phyloP scores from a whole-genome alignment of 2,329 filamentous ascomycete species.

The Arachnomyces sp. region DNA sequence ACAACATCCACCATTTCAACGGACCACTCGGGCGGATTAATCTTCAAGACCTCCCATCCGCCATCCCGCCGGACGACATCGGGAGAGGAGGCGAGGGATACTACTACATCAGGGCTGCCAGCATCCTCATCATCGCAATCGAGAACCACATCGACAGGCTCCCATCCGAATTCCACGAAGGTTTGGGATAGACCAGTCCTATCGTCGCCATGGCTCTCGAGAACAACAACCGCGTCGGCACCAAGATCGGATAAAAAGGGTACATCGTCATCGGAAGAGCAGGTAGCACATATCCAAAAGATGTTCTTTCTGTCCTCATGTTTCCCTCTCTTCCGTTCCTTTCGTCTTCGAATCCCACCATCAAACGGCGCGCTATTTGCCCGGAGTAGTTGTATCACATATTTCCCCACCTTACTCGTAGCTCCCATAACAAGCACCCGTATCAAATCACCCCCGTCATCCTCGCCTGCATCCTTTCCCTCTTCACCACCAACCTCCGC shows the following conservation, averaged over 20 bases:
- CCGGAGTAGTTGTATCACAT: slow-evolving; percentile 31
- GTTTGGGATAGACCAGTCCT: slow-evolving; percentile 24
- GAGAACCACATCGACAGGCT: slow-evolving; percentile 34
- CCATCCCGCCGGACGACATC: slow-evolving; percentile 24
- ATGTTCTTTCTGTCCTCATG: slow-evolving; percentile 4
- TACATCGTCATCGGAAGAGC: slow-evolving; percentile 18
- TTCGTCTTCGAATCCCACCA: too few species aligned
- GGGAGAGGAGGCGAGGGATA: slow-evolving; percentile 5
- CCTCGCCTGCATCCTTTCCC: slow-evolving; percentile 5
- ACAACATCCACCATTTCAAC: not conserved
- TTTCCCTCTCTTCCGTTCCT: slow-evolving; percentile 1
- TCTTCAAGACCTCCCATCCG: slow-evolving; percentile 12
- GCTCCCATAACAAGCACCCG: slow-evolving; percentile 34
- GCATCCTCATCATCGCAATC: slow-evolving; percentile 29
- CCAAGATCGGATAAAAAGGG: slow-evolving; percentile 21
- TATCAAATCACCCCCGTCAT: slow-evolving; percentile 10
- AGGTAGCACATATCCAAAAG: slow-evolving; percentile 33
- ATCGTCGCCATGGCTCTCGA: slow-evolving; percentile 17
- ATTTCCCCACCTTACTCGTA: slow-evolving; percentile 28
- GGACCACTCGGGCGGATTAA: too few species aligned
- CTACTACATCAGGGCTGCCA: too few species aligned
- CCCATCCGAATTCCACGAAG: slow-evolving; percentile 25
- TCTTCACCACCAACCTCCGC: not conserved
- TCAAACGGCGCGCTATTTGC: slow-evolving; percentile 25
- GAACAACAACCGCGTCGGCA: slow-evolving; percentile 29